A percentile compares a stretch with the other conserved stretches of the same genome.
phyloP scores from a whole-genome alignment of 2,329 filamentous ascomycete genomes.

The Proliferodiscus dingleyae region DNA sequence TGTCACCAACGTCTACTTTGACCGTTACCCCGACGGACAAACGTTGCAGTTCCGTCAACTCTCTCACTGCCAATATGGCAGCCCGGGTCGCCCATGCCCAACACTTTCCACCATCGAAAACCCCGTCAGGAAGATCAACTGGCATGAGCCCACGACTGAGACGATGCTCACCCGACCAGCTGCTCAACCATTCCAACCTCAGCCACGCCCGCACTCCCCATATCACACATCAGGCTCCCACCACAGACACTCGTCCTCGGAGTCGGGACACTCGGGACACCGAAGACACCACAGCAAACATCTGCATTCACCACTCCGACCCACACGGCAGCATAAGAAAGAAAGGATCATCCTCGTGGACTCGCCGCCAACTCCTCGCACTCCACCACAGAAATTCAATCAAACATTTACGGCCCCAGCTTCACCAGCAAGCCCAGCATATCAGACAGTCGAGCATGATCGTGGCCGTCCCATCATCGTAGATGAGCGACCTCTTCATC shows the following conservation, averaged over 20 bases:
- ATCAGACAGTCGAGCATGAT: constrained; percentile 6
- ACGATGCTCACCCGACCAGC: constrained; percentile 36
- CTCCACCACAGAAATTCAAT: constrained; percentile 40
- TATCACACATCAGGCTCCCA: constrained; percentile 21
- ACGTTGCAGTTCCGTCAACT: constrained; percentile 33
- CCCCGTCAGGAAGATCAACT: constrained; percentile 35
- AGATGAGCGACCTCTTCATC: constrained; percentile 25
- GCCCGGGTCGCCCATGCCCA: constrained; percentile 38
- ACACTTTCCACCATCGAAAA: constrained; percentile 39
- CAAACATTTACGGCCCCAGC: constrained; percentile 35
- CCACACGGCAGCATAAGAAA: constrained; percentile 29
- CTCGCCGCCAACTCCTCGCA: constrained; percentile 41
- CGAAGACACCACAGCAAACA: constrained; percentile 35
- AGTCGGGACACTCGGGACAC: constrained; percentile 37
- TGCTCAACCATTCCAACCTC: constrained; percentile 25
- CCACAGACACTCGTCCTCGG: constrained; percentile 33
- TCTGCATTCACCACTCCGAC: constrained; percentile 19
- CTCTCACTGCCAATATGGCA: constrained; percentile 37
- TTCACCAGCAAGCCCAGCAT: constrained; percentile 23
- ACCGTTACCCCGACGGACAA: constrained; percentile 43
- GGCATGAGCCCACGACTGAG: constrained; percentile 31
- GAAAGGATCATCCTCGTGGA: constrained; percentile 44
- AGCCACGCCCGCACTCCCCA: no score
- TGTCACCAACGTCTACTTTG: constrained; percentile 43
- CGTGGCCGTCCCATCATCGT: constrained; percentile 25